A percentile compares a stretch with the other conserved stretches of the same genome.
Conservation (phyloP, 345 rosid genomes). For the Gossypium turneri region DNA sequence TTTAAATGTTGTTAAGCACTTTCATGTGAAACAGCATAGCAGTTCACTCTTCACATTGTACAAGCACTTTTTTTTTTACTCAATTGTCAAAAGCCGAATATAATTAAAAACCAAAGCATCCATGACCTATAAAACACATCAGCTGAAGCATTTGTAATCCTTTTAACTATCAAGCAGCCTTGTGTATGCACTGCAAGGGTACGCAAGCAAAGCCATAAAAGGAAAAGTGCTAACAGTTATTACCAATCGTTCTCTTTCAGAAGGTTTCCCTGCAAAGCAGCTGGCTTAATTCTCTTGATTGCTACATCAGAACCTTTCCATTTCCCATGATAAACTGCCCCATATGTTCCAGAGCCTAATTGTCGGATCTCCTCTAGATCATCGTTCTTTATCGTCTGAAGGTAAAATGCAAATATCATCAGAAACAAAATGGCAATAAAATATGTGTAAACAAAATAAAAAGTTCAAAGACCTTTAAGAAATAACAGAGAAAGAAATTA, state of each 20-base stretch:
- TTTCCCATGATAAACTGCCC: slow-evolving; percentile 94
- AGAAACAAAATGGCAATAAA: slow-evolving; percentile 6
- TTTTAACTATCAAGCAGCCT: slow-evolving; percentile 6
- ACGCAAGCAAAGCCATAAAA: neutral
- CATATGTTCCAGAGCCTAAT: slow-evolving; percentile 94
- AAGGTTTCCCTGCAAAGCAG: slow-evolving; percentile 97
- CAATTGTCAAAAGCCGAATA: neutral
- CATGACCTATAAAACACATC: neutral
- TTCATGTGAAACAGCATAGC: neutral
- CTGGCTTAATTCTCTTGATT: slow-evolving; percentile 95
- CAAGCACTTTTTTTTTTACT: neutral
- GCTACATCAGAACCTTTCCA: slow-evolving; percentile 99
- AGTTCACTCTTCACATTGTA: neutral
- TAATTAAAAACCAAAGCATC: neutral
- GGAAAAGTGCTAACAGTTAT: neutral
- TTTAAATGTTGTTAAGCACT: neutral
- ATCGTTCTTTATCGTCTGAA: slow-evolving; percentile 77
- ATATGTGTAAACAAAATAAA: neutral
- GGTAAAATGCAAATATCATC: slow-evolving; percentile 21
- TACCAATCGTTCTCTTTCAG: slow-evolving; percentile 91
- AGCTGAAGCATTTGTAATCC: neutral
- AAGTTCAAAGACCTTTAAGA: slow-evolving; percentile 2
- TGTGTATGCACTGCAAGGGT: neutral
- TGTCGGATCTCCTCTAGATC: slow-evolving; percentile 95
- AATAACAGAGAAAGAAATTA: neutral